Evolutionary conservation across 1,139 yeast species (phyloP).

Genomic region (Suhomyces guaymorum): DNA sequence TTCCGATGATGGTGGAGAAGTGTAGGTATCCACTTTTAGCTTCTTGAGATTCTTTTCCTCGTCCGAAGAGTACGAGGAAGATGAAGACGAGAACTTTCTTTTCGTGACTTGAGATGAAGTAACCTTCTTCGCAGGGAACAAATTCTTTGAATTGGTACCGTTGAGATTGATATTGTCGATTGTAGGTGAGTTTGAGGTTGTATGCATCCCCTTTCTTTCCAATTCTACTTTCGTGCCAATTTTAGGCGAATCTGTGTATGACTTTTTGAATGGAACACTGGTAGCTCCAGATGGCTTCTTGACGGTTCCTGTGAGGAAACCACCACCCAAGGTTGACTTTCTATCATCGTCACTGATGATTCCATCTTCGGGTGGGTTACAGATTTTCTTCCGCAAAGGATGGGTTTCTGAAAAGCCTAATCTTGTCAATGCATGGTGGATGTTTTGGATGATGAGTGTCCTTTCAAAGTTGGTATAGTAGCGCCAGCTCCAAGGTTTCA

Average conservation of each 20-base stretch:
- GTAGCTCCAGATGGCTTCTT: conserved; percentile 10
- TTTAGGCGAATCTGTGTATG: conserved; percentile 26
- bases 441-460: conserved; percentile 32
- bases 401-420: conserved; percentile 48
- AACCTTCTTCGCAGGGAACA: conserved; percentile 8
- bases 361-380: conserved; percentile 19
- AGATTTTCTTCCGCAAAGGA: conserved; percentile 42
- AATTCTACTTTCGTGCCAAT: conserved; percentile 7
- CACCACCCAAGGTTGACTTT: conserved; percentile 25
- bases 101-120: conserved; percentile 7
- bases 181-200: conserved; percentile 13
- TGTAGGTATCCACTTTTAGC: conserved; percentile 16
- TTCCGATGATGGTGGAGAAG: conserved; percentile 23
- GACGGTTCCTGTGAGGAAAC: conserved; percentile 16
- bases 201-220: conserved; percentile 7
- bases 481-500: conserved; percentile 43
- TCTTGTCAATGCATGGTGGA: conserved; percentile 43
- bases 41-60: conserved; percentile 20
- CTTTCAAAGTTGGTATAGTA: conserved; percentile 38
- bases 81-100: conserved; percentile 19
- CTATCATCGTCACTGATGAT: conserved; percentile 14
- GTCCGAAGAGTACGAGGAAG: conserved; percentile 24
- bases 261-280: conserved; percentile 18
- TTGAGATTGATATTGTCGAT: conserved; percentile 4
- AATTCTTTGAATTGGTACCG: conserved; percentile 3